Base-by-base conservation (phyloP, 768 basidiomycete genomes). In the Bullera alba region DNA sequence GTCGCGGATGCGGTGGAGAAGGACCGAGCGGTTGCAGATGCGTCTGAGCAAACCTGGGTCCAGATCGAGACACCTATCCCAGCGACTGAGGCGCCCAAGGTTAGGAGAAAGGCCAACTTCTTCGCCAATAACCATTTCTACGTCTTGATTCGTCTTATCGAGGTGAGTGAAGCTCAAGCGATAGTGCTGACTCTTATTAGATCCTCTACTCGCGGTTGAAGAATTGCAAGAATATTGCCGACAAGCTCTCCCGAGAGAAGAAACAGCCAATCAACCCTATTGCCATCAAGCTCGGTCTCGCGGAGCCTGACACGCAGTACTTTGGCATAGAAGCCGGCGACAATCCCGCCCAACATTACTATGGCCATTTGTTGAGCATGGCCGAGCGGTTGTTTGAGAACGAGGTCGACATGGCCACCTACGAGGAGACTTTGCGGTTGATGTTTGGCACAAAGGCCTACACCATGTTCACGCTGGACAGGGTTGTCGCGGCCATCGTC, bases 341-440 rank as follows among this genome's bases (percentile, higher is more conserved):
- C 21, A 72, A 78, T 17, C 76, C 80, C 10, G 78, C 81, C 4
- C 78, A 78, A 25, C 81, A 86, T 58, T 84, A 88, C 53, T 97
- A 97, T 75, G 77, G 82, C 75, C 90, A 92, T 64, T 79, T 93
- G 45, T 76, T 97, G 28, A 86, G 84, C 51, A 85, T 87, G 8
- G 89, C 87, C 70, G 93, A 97, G 73, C 87, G 87, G 77, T 72
- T 93, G 35, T 96, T 97, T 67, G 90, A 90, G 62, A 84, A 81
- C 55, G 92, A 97, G 67, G 78, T 97, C 53, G 95, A 97, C 71
- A 86, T 85, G 67, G 75, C 79, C n/a, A 81, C 83, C 19, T 97
- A 91, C 63, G 93, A 97, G 71, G 95, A 97, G 70, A 87, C 89
- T 65, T 82, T 96, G 82, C 77, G 95, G 57, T 87, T 88, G 81